Evolutionary conservation across 192 early-diverging fungal genomes (phyloP), one percentile per base, ranked within the genome.

Genomic region (Radiomyces spectabilis): DNA sequence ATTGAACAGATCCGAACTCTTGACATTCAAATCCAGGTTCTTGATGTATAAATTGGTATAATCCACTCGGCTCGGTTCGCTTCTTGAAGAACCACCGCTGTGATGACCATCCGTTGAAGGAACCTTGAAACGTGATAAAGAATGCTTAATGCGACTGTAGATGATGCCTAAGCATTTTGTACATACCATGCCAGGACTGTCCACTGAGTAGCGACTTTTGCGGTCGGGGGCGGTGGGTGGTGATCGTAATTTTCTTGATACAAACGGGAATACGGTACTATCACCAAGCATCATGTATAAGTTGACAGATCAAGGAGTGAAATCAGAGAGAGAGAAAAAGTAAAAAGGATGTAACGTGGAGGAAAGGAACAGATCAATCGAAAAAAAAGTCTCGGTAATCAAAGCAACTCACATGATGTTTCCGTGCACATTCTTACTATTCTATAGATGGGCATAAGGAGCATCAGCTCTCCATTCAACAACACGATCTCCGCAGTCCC

Each of bases 11-110:
- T 90, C 91, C 72, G 88, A 88, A 78, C 92, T 90, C 75, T 94
- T 88, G 54, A 96, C 91, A 49, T 87, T 74, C 26, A 83, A 70
- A 76, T 94, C 92, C 34, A 96, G 72, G 80, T 96, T 96, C 75
- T 96, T 96, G 79, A 96, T 96, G 72, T 93, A 96, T 48, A 96
- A 84, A 75, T 96, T 96, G 63, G 87, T 66, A 45, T 56, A 61
- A 46, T 73, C 71, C 9, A 73, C 47, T n/a, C n/a, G n/a, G n/a
- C n/a, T n/a, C n/a, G n/a, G n/a, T n/a, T n/a, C n/a, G n/a, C n/a
- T n/a, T n/a, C n/a, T n/a, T n/a, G n/a, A n/a, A n/a, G n/a, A n/a
- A n/a, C n/a, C n/a, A n/a, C n/a, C n/a, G n/a, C n/a, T n/a, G n/a
- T n/a, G n/a, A n/a, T n/a, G n/a, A n/a, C n/a, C n/a, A n/a, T n/a